Percentiles rank a stretch among this genome's conserved stretches.
Evolutionary conservation across 2,329 filamentous ascomycete genomes (phyloP).

Genomic region (Penicillium oxalicum): DNA sequence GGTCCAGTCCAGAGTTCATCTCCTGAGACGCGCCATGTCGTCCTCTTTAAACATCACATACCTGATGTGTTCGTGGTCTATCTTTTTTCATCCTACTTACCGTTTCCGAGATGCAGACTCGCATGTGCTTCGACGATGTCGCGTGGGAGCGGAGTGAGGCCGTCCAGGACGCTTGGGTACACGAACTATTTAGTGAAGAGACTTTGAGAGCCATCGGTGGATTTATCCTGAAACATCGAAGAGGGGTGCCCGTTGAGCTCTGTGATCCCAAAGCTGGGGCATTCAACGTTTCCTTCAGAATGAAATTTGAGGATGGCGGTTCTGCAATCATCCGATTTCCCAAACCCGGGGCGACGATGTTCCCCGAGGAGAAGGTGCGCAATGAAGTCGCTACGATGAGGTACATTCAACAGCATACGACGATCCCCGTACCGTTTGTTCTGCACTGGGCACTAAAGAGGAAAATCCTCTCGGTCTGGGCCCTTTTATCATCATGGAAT

Average conservation of each 20-base stretch:
- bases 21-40: not conserved
- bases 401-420: no score
- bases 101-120: constrained; percentile 2
- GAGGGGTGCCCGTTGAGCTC: not conserved
- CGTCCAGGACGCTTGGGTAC: constrained; percentile 5
- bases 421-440: no score
- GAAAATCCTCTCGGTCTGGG: no score
- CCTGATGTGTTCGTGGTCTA: not conserved
- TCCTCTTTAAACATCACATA: not conserved
- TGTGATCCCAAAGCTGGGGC: not conserved
- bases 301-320: no score
- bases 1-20: not conserved
- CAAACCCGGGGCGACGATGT: no score
- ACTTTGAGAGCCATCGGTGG: constrained; percentile 1
- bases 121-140: constrained; percentile 1
- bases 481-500: no score
- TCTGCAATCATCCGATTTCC: no score
- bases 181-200: not conserved
- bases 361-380: no score
- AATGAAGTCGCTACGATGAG: no score
- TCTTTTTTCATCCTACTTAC: not conserved
- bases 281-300: no score
- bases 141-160: constrained; percentile 6
- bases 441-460: no score
- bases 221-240: constrained; percentile 1